phyloP scores from a whole-genome alignment of 2,329 filamentous ascomycete genomes.

The Metarhizium humberi region DNA sequence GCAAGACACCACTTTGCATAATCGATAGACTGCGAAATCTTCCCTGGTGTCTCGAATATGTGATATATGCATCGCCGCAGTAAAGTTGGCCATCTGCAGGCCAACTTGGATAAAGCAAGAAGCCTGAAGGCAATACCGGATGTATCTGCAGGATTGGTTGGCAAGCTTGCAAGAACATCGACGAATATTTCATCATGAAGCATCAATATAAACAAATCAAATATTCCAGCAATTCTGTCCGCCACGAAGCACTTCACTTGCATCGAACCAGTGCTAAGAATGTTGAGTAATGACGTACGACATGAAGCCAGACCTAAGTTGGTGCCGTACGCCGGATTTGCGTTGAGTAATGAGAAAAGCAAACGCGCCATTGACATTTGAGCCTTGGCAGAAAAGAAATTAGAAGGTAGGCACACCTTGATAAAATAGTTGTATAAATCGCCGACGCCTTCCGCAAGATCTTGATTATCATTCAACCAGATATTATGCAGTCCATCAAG shows the following conservation, averaged over 20 bases:
- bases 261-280: constrained; percentile 59
- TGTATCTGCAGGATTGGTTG: constrained; percentile 56
- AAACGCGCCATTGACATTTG: constrained; percentile 60
- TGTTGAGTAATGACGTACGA: constrained; percentile 63
- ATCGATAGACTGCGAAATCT: constrained; percentile 51
- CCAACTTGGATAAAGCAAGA: constrained; percentile 65
- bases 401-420: constrained; percentile 54
- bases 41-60: constrained; percentile 83
- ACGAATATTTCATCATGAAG: constrained; percentile 77
- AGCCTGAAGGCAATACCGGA: constrained; percentile 84
- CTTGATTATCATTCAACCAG: constrained; percentile 52
- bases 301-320: constrained; percentile 46
- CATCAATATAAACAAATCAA: constrained; percentile 72
- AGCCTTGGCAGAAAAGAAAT: constrained; percentile 59
- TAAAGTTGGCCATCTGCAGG: constrained; percentile 76
- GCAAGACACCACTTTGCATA: constrained; percentile 67
- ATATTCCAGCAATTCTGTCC: constrained; percentile 60
- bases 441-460: constrained; percentile 56
- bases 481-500: constrained; percentile 53
- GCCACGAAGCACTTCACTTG: constrained; percentile 69
- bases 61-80: constrained; percentile 83
- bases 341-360: constrained; percentile 59
- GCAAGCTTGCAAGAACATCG: constrained; percentile 74
- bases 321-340: constrained; percentile 57
- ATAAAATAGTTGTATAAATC: constrained; percentile 77